These are phyloP conservation scores for Parasitella parasitica DNA, from an alignment of 371 early-diverging fungal species.

Conservation along the genomic window DNA sequence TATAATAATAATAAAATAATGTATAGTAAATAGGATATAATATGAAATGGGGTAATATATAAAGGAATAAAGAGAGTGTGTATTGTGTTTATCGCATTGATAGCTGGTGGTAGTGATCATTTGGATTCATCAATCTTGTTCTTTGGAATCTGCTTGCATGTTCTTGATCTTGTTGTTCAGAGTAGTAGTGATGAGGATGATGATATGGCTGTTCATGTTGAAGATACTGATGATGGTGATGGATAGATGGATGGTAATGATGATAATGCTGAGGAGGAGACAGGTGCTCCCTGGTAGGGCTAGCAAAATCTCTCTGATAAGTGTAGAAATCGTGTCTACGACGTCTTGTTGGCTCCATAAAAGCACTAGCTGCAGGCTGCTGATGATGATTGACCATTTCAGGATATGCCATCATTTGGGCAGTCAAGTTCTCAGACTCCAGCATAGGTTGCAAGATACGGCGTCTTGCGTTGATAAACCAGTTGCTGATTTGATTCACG, in stretches of 20 bases:
- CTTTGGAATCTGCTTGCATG: slow-evolving; percentile 1
- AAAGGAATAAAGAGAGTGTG: background rate
- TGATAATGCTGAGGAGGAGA: background rate
- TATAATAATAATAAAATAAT: background rate
- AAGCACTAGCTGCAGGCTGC: background rate
- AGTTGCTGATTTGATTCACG: slow-evolving; percentile 83
- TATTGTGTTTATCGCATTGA: slow-evolving; percentile 9
- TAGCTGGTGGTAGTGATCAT: slow-evolving; percentile 5
- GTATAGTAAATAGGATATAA: background rate
- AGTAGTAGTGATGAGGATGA: background rate
- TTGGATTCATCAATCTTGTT: slow-evolving; percentile 1
- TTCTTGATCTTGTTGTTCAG: background rate
- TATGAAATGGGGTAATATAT: background rate
- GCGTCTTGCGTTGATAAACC: slow-evolving; percentile 90
- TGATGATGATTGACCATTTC: slow-evolving; percentile 8
- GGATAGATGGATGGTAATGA: background rate
- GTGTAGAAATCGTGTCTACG: slow-evolving; percentile 14
- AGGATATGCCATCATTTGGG: slow-evolving; percentile 29
- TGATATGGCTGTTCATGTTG: background rate
- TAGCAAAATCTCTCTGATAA: slow-evolving; percentile 11
- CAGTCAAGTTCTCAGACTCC: slow-evolving; percentile 36
- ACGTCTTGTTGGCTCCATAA: slow-evolving; percentile 5
- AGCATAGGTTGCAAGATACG: slow-evolving; percentile 63
- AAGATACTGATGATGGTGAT: background rate
- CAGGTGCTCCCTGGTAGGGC: background rate